Percentiles rank a stretch among this genome's conserved stretches.
These are phyloP conservation scores for Luffa acutangula DNA, from an alignment of 306 rosid genomes.

Conservation along the genomic window DNA sequence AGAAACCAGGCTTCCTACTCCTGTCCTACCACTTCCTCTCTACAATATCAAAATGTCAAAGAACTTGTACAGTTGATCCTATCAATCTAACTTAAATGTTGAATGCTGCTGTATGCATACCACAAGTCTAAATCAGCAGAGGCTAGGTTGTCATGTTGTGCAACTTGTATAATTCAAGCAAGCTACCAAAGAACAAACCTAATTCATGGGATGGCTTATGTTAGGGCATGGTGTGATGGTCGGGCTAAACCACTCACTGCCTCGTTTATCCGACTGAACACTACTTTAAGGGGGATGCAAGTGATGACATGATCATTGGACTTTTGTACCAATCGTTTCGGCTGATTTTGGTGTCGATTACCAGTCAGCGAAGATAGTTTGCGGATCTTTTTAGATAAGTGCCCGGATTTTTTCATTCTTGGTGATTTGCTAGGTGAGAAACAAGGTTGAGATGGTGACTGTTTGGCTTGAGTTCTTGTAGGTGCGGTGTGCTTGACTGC, in stretches of 20 bases:
- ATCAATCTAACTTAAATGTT: conserved; percentile 3
- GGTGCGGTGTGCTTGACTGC: conserved; percentile 21
- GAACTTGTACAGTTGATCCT: conserved; percentile 8
- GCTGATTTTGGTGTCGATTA: conserved; percentile 44
- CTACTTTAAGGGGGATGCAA: conserved; percentile 78
- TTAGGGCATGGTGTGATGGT: conserved; percentile 34
- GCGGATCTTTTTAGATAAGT: conserved; percentile 60
- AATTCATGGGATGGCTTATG: conserved; percentile 26
- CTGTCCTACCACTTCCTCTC: conserved; percentile 4
- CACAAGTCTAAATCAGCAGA: neutral
- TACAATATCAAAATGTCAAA: conserved; percentile 13
- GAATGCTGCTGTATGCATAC: conserved; percentile 6
- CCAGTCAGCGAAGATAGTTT: conserved; percentile 78
- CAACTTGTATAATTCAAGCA: conserved; percentile 15
- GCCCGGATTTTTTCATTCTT: conserved; percentile 51
- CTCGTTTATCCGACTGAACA: conserved; percentile 90
- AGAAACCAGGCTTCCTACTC: conserved; percentile 8
- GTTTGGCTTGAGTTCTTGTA: conserved; percentile 34
- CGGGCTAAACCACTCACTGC: conserved; percentile 72
- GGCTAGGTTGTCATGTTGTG: neutral
- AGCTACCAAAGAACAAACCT: neutral
- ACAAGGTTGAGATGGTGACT: conserved; percentile 10
- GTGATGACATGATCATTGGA: conserved; percentile 57
- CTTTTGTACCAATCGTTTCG: conserved; percentile 41
- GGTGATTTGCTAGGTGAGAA: conserved; percentile 33